A percentile compares a stretch with the other conserved stretches of the same genome.
These are phyloP conservation scores for Arthrobotrys entomopaga DNA, from an alignment of 2,329 filamentous ascomycete species.

Conservation along the genomic window DNA sequence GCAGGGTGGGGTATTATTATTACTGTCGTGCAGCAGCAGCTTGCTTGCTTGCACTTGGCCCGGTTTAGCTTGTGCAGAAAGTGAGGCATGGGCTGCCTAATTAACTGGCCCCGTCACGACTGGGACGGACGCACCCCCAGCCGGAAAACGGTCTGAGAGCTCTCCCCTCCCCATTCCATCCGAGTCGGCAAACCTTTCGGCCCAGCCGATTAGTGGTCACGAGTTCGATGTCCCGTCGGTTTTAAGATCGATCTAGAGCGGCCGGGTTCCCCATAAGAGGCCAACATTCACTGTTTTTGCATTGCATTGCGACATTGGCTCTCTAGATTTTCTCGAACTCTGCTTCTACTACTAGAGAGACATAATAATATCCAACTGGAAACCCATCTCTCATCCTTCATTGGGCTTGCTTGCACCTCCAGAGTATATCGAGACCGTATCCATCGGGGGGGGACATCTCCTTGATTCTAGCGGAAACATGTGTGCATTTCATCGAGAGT, in stretches of 20 bases:
- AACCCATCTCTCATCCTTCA: no score
- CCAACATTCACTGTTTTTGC: conserved; percentile 11
- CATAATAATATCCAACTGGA: no score
- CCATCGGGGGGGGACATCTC: no score
- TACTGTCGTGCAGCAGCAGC: conserved; percentile 6
- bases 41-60: no score
- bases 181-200: conserved; percentile 47
- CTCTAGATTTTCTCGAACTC: no score
- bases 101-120: conserved; percentile 39
- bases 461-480: no score
- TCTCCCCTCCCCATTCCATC: conserved; percentile 23
- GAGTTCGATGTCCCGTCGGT: conserved; percentile 38
- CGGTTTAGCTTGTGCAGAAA: conserved; percentile 25
- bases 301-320: neutral
- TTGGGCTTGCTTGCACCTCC: no score
- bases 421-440: no score
- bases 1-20: conserved; percentile 37
- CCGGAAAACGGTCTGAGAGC: conserved; percentile 33
- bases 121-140: conserved; percentile 6
- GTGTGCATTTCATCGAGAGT: neutral
- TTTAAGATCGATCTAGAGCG: conserved; percentile 37
- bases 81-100: conserved; percentile 47
- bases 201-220: conserved; percentile 55
- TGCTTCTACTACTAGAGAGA: no score
- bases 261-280: conserved; percentile 39